These are phyloP conservation scores for Pseudogymnoascus sp. DNA, from an alignment of 2,329 filamentous ascomycete genomes.

Conservation along the genomic window DNA sequence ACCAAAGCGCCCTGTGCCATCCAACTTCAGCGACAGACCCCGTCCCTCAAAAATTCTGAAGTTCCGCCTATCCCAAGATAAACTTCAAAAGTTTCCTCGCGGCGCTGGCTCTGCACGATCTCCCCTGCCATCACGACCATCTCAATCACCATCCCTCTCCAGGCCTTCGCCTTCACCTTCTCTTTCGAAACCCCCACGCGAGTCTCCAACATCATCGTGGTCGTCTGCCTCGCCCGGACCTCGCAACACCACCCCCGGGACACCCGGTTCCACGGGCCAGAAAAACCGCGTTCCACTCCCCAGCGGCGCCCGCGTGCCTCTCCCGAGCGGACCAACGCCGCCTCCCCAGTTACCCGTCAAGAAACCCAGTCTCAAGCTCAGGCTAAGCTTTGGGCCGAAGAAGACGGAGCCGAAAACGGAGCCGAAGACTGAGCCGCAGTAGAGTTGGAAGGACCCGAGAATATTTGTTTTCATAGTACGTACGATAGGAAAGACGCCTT, in stretches of 20 bases:
- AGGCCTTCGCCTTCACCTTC: constrained; percentile 7
- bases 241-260: constrained; percentile 7
- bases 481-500: constrained; percentile 1
- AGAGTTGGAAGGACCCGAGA: background rate
- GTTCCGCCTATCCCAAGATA: background rate
- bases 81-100: background rate
- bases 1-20: constrained; percentile 20
- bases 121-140: constrained; percentile 4
- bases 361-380: constrained; percentile 10
- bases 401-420: background rate
- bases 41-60: constrained; percentile 12
- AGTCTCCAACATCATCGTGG: background rate
- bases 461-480: constrained; percentile 1
- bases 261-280: background rate
- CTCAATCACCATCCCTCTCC: background rate
- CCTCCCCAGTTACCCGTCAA: background rate
- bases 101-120: background rate
- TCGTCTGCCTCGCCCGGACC: background rate
- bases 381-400: background rate
- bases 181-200: background rate
- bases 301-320: constrained; percentile 1
- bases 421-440: background rate
- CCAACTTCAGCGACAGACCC: constrained; percentile 10
- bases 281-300: constrained; percentile 6
- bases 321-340: constrained; percentile 6